phyloP scores from a whole-genome alignment of 2,329 filamentous ascomycete species.

The Amauroascus niger region DNA sequence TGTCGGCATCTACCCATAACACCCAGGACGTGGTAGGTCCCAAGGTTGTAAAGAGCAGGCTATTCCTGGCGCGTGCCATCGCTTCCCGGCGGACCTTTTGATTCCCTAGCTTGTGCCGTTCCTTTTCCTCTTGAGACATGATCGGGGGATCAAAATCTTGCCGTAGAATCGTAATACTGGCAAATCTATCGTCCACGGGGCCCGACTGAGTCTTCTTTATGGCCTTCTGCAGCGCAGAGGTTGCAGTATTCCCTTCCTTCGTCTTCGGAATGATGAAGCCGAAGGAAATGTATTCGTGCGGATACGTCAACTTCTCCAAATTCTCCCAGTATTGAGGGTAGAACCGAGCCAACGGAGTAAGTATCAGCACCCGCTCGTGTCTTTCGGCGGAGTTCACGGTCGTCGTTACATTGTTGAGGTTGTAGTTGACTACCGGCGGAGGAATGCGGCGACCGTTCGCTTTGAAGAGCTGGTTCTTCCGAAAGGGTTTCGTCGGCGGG shows the following conservation, averaged over 20 bases:
- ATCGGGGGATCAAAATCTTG: conserved; percentile 88
- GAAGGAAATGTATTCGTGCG: conserved; percentile 86
- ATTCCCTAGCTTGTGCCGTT: conserved; percentile 83
- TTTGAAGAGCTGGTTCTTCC: conserved; percentile 49
- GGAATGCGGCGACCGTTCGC: conserved; percentile 47
- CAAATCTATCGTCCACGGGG: conserved; percentile 71
- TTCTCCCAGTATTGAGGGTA: conserved; percentile 96
- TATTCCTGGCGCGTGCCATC: conserved; percentile 91
- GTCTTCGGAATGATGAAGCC: conserved; percentile 95
- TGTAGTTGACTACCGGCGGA: conserved; percentile 82
- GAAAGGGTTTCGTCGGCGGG: conserved; percentile 63
- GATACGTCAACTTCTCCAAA: conserved; percentile 70
- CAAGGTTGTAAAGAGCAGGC: conserved; percentile 86
- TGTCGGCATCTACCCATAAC: conserved; percentile 87
- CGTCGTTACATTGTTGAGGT: conserved; percentile 89
- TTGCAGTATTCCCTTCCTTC: conserved; percentile 81
- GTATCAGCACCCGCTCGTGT: conserved; percentile 74
- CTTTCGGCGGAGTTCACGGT: conserved; percentile 66
- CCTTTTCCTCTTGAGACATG: conserved; percentile 68
- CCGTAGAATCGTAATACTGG: conserved; percentile 83
- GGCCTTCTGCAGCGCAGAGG: conserved; percentile 68
- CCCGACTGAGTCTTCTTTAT: conserved; percentile 80
- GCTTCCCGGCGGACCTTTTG: conserved; percentile 77
- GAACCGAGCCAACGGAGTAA: conserved; percentile 88
- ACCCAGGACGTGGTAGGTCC: conserved; percentile 91